Conservation (phyloP, 2,329 filamentous ascomycete species). For the Nigrograna mackinnonii region DNA sequence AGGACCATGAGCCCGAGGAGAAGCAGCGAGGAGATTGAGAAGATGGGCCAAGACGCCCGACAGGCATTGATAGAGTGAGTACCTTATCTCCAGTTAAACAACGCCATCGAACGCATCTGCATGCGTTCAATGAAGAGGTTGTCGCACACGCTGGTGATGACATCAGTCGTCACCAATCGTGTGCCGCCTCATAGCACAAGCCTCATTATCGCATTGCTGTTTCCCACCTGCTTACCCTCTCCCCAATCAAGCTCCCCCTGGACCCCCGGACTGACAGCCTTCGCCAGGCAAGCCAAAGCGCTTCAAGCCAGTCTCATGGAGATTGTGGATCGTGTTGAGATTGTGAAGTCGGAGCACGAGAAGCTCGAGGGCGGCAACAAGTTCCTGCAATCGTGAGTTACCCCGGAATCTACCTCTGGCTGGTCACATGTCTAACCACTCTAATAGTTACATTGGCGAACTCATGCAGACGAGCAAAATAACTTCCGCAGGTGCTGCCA, state of each 20-base stretch:
- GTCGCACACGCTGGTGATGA: slow-evolving; percentile 8
- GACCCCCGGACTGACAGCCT: slow-evolving; percentile 23
- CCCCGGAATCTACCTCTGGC: background rate
- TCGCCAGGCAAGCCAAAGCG: slow-evolving; percentile 77
- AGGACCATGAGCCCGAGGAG: slow-evolving; percentile 91
- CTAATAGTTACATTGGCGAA: slow-evolving; percentile 86
- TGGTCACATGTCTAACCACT: slow-evolving; percentile 15
- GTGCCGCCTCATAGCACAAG: background rate
- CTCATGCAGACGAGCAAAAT: slow-evolving; percentile 78
- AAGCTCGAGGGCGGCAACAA: slow-evolving; percentile 97
- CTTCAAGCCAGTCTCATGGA: slow-evolving; percentile 88
- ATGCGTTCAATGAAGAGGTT: no score
- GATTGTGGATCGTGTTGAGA: slow-evolving; percentile 91
- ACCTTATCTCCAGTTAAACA: background rate
- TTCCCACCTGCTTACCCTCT: slow-evolving; percentile 16
- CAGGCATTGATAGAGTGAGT: slow-evolving; percentile 64
- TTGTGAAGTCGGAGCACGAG: slow-evolving; percentile 91
- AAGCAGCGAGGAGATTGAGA: slow-evolving; percentile 88
- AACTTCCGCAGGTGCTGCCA: slow-evolving; percentile 55
- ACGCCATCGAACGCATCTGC: no score
- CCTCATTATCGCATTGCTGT: background rate
- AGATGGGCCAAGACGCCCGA: slow-evolving; percentile 80
- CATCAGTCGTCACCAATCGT: slow-evolving; percentile 8
- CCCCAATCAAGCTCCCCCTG: slow-evolving; percentile 15
- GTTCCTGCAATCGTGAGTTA: slow-evolving; percentile 73